These are phyloP conservation scores for Colletotrichum tropicale DNA, from an alignment of 2,329 filamentous ascomycete species.

Conservation along the genomic window DNA sequence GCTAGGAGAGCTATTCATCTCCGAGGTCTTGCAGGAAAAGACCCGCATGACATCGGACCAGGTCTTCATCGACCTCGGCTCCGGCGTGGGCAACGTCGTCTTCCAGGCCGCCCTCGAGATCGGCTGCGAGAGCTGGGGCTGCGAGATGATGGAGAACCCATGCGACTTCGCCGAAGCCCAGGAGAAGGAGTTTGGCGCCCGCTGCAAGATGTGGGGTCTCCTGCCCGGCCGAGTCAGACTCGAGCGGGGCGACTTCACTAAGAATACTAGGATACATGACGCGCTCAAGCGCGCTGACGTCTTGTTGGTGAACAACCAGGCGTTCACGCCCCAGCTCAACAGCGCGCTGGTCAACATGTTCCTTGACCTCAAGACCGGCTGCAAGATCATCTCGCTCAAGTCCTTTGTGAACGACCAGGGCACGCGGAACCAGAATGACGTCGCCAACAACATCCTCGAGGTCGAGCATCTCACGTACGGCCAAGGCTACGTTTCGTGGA, in stretches of 20 bases:
- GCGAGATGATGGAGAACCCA: constrained; percentile 93
- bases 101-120: constrained; percentile 92
- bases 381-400: constrained; percentile 88
- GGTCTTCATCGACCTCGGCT: constrained; percentile 93
- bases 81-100: constrained; percentile 94
- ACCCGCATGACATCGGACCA: constrained; percentile 80
- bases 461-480: constrained; percentile 69
- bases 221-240: constrained; percentile 79
- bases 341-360: constrained; percentile 87
- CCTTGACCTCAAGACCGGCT: constrained; percentile 88
- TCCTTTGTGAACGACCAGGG: constrained; percentile 86
- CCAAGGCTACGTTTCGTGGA: constrained; percentile 89
- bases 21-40: constrained; percentile 77
- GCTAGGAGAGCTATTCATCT: constrained; percentile 83
- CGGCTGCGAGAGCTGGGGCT: constrained; percentile 94
- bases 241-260: constrained; percentile 83
- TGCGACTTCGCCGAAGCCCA: constrained; percentile 83
- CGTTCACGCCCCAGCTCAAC: constrained; percentile 88
- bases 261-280: constrained; percentile 70
- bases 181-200: constrained; percentile 80
- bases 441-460: constrained; percentile 80
- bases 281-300: constrained; percentile 87
- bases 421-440: constrained; percentile 78
- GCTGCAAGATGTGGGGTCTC: constrained; percentile 89
- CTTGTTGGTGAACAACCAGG: constrained; percentile 98